Evolutionary conservation across 2,329 filamentous ascomycete species (phyloP), one percentile per base, ranked within the genome.

Genomic region (Orbilia oligospora): DNA sequence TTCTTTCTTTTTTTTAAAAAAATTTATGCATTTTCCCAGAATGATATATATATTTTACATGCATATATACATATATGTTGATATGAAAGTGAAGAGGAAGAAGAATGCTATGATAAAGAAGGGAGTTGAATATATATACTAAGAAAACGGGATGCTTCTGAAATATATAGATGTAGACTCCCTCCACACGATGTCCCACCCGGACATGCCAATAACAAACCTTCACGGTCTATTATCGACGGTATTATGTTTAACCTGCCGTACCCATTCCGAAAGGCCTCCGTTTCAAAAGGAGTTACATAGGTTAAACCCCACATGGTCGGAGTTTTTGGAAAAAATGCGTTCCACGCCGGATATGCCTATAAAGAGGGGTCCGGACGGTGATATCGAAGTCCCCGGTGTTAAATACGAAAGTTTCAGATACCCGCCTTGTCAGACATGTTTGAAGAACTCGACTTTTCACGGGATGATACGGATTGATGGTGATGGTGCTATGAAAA

Each of bases 191-290:
- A 86, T 86, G 76, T 92, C 93, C 0, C 94, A 97, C 84, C 93
- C 94, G 0, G 83, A 87, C 9, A 85, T 94, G 51, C 88, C 89
- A 5, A 96, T 93, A 9, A 86, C 97, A 55, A 95, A 98, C 84
- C 88, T 99, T 63, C 96, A 99, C 84, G 96, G 96, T 81, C 97
- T 96, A 84, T 87, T 99, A 61, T 89, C 94, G 80, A 90, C 91
- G 33, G 88, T 94, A 33, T 88, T 94, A 66, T 99, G 96, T 85
- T 89, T 92, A 12, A 92, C 90, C 81, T 99, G 96, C 85, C 88
- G 87, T 68, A 89, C 88, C 68, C 90, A 93, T 82, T 90, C 92
- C 81, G 87, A 92, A 3, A 89, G 96, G 80, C 87, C 90, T 38
- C 84, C 87, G 8, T 97, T 97, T 82, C 96, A 99, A 84, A 84